phyloP scores from a whole-genome alignment of 352 stramenopile genomes.

The Pythium guiyangense region DNA sequence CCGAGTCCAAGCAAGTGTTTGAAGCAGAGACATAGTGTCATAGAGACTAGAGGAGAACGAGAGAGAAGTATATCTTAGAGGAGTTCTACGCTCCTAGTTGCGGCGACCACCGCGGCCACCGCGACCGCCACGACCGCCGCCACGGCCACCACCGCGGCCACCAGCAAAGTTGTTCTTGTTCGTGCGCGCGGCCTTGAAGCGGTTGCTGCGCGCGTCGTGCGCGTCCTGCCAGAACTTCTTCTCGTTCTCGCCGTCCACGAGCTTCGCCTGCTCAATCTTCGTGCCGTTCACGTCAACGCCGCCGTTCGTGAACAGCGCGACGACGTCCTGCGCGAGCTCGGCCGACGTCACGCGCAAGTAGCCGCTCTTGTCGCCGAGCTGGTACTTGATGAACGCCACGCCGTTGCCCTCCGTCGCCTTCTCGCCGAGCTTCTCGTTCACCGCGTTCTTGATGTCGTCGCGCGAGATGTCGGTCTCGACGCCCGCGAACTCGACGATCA shows the following conservation, averaged over 20 bases:
- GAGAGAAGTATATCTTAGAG: too few species aligned
- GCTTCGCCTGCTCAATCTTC: conserved; percentile 44
- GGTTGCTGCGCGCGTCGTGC: conserved; percentile 59
- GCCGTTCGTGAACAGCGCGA: conserved; percentile 46
- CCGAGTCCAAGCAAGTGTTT: too few species aligned
- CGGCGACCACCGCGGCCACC: conserved; percentile 26
- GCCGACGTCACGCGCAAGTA: conserved; percentile 57
- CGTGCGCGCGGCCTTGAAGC: conserved; percentile 75
- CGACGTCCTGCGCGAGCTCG: conserved; percentile 59
- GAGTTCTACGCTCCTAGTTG: conserved; percentile 17
- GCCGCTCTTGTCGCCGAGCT: conserved; percentile 68
- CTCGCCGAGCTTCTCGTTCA: conserved; percentile 80
- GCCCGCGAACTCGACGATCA: conserved; percentile 82
- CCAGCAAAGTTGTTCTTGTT: conserved; percentile 56
- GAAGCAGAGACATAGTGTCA: too few species aligned
- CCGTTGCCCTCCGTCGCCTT: conserved; percentile 53
- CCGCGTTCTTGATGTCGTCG: conserved; percentile 82
- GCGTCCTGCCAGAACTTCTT: conserved; percentile 85
- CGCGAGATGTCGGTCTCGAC: conserved; percentile 77
- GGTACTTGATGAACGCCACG: conserved; percentile 86
- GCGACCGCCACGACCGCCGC: conserved; percentile 35
- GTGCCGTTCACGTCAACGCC: conserved; percentile 69
- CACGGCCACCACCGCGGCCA: conserved; percentile 29
- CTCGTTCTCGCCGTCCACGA: conserved; percentile 75
- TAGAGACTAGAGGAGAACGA: too few species aligned